These are phyloP conservation scores for Phytophthora macrochlamydospora DNA, from an alignment of 352 stramenopile species.

Conservation along the genomic window DNA sequence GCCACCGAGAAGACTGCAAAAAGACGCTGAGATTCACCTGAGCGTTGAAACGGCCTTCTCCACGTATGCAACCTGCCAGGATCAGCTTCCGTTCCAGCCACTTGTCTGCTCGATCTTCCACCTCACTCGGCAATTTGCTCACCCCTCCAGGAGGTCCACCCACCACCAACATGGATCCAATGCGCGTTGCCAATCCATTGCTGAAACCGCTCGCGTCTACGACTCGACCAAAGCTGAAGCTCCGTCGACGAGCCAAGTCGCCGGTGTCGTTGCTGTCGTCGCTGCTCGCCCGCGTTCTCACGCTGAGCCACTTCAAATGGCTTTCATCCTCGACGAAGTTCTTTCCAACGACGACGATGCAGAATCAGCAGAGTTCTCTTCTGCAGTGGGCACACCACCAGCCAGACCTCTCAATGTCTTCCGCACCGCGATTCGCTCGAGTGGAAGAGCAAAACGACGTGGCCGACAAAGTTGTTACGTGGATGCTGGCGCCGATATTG, in stretches of 20 bases:
- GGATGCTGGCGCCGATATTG: constrained; percentile 47
- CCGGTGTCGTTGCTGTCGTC: constrained; percentile 8
- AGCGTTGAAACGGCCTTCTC: not conserved
- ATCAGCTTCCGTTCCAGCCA: constrained; percentile 2
- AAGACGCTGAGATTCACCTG: not conserved
- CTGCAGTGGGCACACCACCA: not conserved
- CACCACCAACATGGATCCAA: constrained; percentile 19
- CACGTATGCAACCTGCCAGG: not conserved
- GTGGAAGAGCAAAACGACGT: constrained; percentile 2
- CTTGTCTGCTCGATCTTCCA: not conserved
- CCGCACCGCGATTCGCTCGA: too few species aligned
- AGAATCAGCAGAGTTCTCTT: constrained; percentile 2
- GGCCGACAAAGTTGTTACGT: constrained; percentile 36
- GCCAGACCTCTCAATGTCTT: too few species aligned
- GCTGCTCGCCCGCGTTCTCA: constrained; percentile 6
- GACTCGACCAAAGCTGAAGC: constrained; percentile 3
- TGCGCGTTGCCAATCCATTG: constrained; percentile 3
- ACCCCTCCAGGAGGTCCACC: not conserved
- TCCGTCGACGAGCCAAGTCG: constrained; percentile 10
- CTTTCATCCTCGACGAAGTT: constrained; percentile 4
- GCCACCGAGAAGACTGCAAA: not conserved
- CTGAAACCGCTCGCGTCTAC: not conserved
- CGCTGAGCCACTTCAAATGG: constrained; percentile 14
- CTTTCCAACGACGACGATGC: constrained; percentile 11
- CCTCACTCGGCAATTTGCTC: not conserved